Conservation (phyloP, 306 rosid genomes). For the Gastrolobium villosum region DNA sequence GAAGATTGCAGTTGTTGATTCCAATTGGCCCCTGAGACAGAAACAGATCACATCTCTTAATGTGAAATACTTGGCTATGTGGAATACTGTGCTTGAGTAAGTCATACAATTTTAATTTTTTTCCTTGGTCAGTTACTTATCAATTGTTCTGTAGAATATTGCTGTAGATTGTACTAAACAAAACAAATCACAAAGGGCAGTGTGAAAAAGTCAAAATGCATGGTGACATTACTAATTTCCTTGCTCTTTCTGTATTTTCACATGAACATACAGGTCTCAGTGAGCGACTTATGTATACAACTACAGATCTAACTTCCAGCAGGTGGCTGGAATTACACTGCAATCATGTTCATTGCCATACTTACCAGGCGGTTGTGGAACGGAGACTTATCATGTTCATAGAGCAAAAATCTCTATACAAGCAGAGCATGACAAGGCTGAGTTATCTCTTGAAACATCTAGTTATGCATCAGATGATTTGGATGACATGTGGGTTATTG, state of each 20-base stretch:
- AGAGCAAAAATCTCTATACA: slow-evolving; percentile 48
- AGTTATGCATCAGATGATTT: slow-evolving; percentile 52
- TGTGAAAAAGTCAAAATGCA: background rate
- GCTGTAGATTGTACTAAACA: background rate
- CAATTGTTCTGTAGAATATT: background rate
- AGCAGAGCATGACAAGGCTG: slow-evolving; percentile 46
- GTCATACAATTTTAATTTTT: slow-evolving; percentile 44
- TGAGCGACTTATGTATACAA: slow-evolving; percentile 60
- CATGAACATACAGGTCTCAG: slow-evolving; percentile 66
- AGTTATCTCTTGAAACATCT: slow-evolving; percentile 49
- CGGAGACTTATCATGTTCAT: too few relatives aligned
- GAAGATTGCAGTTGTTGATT: slow-evolving; percentile 64
- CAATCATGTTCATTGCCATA: slow-evolving; percentile 56
- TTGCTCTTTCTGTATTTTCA: background rate
- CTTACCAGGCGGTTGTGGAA: slow-evolving; percentile 48
- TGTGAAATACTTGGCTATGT: slow-evolving; percentile 61
- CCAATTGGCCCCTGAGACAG: slow-evolving; percentile 63
- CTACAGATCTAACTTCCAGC: slow-evolving; percentile 60
- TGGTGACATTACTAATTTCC: slow-evolving; percentile 22
- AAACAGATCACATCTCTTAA: slow-evolving; percentile 63
- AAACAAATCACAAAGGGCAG: background rate
- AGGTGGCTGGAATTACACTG: slow-evolving; percentile 52
- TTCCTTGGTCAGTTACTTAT: slow-evolving; percentile 2
- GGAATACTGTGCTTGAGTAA: slow-evolving; percentile 60
- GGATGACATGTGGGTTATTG: slow-evolving; percentile 60